Base-by-base conservation (phyloP, 345 rosid genomes). In the Arabidopsis arenosa region DNA sequence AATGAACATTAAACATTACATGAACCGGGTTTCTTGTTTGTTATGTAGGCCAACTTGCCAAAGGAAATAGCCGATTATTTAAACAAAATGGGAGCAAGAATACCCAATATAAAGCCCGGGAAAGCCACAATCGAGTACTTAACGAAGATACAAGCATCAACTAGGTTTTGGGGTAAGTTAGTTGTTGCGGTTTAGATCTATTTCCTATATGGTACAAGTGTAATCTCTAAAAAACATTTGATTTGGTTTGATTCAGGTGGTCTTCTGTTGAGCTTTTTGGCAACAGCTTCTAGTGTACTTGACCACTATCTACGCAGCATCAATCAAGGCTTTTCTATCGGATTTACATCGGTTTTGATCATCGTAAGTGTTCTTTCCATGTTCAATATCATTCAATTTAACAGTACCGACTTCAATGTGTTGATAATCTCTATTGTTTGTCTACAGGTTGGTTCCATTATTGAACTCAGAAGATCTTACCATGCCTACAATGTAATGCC, bases 401-500 rank as follows among this genome's bases (percentile, higher is more conserved):
- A 39, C 37, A 21, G 9, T 5, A 30, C 28, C 4, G 10, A 5
- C 14, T 33, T 1, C 5, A 1, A 33, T 39, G 12, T 7, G 41
- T 18, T 78, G 14, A 58, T 12, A 15, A 43, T 62, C 7, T 44
- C 32, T 45, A 28, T 45, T 62, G 60, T 6, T 23, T 33, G 51
- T 21, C 28, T 70, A 40, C 83, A 94, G 96, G 98, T 94, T 83
- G 98, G 98, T 59, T 94, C 98, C 32, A 92, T 94, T 59, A 92
- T 94, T 59, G 97, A 94, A 76, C 89, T 94, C 43, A 85, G 98
- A 86, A 85, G 98, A 83, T 94, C 98, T 66, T 92, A 94, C 75
- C 92, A 90, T 77, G 98, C 98, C 59, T 94, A 92, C 80, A 94
- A 92, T 51, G 97, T 94, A 47, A 92, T 94, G 98, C 97, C 96